phyloP scores from a whole-genome alignment of 2,329 filamentous ascomycete species.

The Verticillium albo-atrum region DNA sequence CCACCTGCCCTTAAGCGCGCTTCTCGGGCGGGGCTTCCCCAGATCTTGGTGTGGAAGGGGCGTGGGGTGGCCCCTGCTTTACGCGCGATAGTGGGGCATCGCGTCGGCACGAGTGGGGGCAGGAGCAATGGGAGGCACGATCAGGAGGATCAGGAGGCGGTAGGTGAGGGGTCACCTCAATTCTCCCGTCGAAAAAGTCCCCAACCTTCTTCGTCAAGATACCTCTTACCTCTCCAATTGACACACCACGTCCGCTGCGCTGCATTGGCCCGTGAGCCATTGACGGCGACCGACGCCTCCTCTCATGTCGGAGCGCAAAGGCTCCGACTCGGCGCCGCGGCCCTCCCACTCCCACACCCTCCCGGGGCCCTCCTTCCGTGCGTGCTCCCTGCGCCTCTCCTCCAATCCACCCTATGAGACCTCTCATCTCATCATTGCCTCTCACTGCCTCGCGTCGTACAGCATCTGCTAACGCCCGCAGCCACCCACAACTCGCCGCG shows the following conservation, averaged over 20 bases:
- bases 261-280: background rate
- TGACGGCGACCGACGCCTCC: background rate
- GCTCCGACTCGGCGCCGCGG: slow-evolving; percentile 7
- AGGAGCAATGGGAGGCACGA: no score
- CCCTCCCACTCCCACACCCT: slow-evolving; percentile 32
- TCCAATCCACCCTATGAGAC: no score
- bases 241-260: background rate
- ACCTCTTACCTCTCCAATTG: background rate
- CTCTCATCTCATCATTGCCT: no score
- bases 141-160: background rate
- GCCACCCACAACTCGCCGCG: slow-evolving; percentile 70
- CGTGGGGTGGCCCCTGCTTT: background rate
- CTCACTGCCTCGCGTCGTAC: no score
- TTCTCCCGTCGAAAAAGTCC: background rate
- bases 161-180: background rate
- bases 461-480: slow-evolving; percentile 30
- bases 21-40: background rate
- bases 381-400: slow-evolving; percentile 15
- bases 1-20: slow-evolving; percentile 4
- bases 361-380: slow-evolving; percentile 49
- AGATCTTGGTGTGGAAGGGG: background rate
- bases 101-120: background rate
- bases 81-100: background rate
- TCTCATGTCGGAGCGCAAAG: slow-evolving; percentile 12
- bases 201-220: background rate